Base-by-base conservation (phyloP, 2,329 filamentous ascomycete species). In the Colletotrichum cereale region DNA sequence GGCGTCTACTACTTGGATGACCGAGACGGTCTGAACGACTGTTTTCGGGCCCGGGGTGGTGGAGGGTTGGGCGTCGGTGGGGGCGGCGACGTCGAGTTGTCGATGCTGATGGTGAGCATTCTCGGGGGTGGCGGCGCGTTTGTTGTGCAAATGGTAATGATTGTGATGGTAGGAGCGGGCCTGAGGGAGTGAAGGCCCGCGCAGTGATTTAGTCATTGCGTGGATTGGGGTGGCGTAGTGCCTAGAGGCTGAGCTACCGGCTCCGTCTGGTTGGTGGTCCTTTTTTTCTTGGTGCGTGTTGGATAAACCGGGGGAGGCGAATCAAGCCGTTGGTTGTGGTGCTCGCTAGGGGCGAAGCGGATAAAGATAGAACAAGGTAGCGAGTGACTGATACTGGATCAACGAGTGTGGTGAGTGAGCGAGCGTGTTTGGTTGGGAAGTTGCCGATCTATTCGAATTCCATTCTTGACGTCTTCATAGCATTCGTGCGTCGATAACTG, bases 11-110 rank as follows among this genome's bases (percentile, higher is more conserved):
- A 86, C 76, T 74, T 89, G 84, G 66, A 89, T 78, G 77, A 89
- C 81, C 34, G 87, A 88, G 73, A 90, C 79, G 75, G 88, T 89
- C 78, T 88, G 83, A 64, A 88, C 81, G 75, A 90, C 81, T 71
- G 87, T 79, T 75, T 82, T 79, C 64, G 63, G 47, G 26, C 67
- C 66, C 72, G 74, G 67, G 68, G 48, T 42, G 40, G 62, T 73
- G 60, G 73, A 57, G 63, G 74, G 73, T 53, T 36, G 68, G 68
- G 65, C 50, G 71, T 66, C 66, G 73, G 63, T 74, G 40, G 42
- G 29, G 61, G 77, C 70, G 29, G 80, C 60, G 52, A 77, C 76
- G 73, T 72, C 67, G 67, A 72, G 66, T 75, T 78, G 73, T 71
- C 78, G 79, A 69, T 76, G 75, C 50, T 76, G 73, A 34, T 76